These are phyloP conservation scores for Candida orba DNA, from an alignment of 805 yeast genomes.

Conservation along the genomic window DNA sequence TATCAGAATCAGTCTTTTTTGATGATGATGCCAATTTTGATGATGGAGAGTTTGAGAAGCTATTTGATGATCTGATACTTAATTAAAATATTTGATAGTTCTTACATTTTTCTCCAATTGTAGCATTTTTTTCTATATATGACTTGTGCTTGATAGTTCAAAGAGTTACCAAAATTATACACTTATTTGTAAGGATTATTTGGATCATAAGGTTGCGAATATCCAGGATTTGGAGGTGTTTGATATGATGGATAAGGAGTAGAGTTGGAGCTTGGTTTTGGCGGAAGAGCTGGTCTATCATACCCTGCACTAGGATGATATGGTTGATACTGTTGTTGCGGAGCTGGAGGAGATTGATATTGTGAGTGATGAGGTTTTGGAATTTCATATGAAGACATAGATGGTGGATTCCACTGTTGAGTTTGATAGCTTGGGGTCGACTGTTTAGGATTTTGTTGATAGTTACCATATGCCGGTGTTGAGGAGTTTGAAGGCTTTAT, in stretches of 20 bases:
- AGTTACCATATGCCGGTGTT: background rate
- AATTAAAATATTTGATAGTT: no score
- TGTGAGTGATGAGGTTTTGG: conserved; percentile 2
- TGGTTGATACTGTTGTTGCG: background rate
- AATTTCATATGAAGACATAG: conserved; percentile 3
- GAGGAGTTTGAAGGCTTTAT: no score
- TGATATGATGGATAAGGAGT: conserved; percentile 28
- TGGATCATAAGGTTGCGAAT: conserved; percentile 23
- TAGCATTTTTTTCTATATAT: background rate
- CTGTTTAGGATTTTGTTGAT: background rate
- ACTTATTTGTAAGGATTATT: conserved; percentile 8
- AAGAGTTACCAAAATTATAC: no score
- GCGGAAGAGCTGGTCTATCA: conserved; percentile 14
- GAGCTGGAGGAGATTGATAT: conserved; percentile 15
- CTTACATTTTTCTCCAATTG: no score
- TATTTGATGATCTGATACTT: no score
- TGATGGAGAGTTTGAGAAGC: no score
- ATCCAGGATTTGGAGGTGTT: conserved; percentile 6
- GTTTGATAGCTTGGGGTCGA: conserved; percentile 5
- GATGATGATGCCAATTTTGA: no score
- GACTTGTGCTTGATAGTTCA: no score
- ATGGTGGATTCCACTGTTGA: conserved; percentile 4
- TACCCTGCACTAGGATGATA: no score
- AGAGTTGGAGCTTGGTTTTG: conserved; percentile 9
- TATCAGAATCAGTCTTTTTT: no score